Percentiles rank a stretch among this genome's conserved stretches.
These are phyloP conservation scores for Globisporangium ultimum DNA, from an alignment of 352 stramenopile species.

Conservation along the genomic window DNA sequence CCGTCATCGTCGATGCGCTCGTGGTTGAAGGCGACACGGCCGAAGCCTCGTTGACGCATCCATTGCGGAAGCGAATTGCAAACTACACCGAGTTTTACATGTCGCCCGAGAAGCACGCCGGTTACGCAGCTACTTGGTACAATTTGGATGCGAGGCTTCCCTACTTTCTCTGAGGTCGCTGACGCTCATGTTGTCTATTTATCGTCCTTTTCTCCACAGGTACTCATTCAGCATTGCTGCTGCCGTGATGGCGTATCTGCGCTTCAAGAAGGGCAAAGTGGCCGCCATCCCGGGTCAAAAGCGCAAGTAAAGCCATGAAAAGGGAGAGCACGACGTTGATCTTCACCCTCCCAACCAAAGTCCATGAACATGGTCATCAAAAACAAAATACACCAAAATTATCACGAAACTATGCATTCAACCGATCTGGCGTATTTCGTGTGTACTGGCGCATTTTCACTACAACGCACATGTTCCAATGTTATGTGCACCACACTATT, in stretches of 20 bases:
- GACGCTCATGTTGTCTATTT: neutral
- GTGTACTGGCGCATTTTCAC: too few species aligned
- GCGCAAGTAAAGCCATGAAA: neutral
- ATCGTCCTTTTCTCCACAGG: conserved; percentile 25
- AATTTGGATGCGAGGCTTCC: neutral
- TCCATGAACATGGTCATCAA: too few species aligned
- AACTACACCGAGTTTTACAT: conserved; percentile 89
- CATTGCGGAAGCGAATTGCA: conserved; percentile 67
- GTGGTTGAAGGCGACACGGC: conserved; percentile 27
- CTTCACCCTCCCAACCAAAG: neutral
- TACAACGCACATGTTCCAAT: too few species aligned
- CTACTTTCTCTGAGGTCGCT: neutral
- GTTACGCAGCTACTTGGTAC: conserved; percentile 83
- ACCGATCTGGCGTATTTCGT: too few species aligned
- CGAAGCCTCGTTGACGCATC: conserved; percentile 44
- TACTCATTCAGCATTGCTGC: conserved; percentile 78
- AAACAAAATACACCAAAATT: too few species aligned
- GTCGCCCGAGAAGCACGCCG: conserved; percentile 82
- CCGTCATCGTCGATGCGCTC: conserved; percentile 75
- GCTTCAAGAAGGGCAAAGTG: conserved; percentile 57
- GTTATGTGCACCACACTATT: too few species aligned
- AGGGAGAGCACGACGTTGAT: neutral
- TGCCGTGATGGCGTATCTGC: conserved; percentile 63
- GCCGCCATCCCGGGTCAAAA: neutral
- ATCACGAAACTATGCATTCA: too few species aligned